A percentile compares a stretch with the other conserved stretches of the same genome.
These are phyloP conservation scores for Xylariaceae sp. DNA, from an alignment of 2,329 filamentous ascomycete genomes.

Conservation along the genomic window DNA sequence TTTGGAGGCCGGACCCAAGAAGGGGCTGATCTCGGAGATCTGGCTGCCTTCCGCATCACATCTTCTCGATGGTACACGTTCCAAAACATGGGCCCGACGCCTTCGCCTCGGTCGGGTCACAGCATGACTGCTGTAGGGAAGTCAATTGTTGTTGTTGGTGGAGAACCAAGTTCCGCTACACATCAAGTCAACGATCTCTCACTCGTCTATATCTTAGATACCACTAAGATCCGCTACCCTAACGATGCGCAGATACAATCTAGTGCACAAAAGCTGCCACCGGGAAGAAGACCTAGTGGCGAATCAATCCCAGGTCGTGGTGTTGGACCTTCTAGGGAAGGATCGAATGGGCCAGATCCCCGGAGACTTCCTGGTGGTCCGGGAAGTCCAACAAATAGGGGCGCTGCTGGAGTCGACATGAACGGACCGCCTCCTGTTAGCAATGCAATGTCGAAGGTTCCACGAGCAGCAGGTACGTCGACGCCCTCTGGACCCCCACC, in stretches of 20 bases:
- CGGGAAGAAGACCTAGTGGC: slow-evolving; percentile 41
- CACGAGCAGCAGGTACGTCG: slow-evolving; percentile 35
- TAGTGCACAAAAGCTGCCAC: slow-evolving; percentile 36
- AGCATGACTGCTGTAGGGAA: slow-evolving; percentile 96
- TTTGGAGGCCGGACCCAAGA: slow-evolving; percentile 96
- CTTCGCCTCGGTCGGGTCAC: slow-evolving; percentile 87
- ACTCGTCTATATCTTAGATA: slow-evolving; percentile 87
- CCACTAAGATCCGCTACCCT: slow-evolving; percentile 92
- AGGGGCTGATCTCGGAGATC: slow-evolving; percentile 83
- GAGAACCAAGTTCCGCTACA: slow-evolving; percentile 85
- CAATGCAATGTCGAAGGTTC: slow-evolving; percentile 37
- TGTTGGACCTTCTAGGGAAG: slow-evolving; percentile 43
- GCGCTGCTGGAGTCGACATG: slow-evolving; percentile 38
- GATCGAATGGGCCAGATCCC: slow-evolving; percentile 48
- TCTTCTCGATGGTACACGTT: slow-evolving; percentile 97
- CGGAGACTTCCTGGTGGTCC: slow-evolving; percentile 40
- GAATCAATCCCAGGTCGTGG: slow-evolving; percentile 33
- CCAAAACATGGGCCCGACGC: slow-evolving; percentile 97
- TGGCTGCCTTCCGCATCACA: slow-evolving; percentile 71
- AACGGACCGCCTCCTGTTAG: slow-evolving; percentile 33
- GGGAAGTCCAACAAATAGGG: slow-evolving; percentile 38
- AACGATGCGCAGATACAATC: slow-evolving; percentile 57
- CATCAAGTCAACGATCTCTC: slow-evolving; percentile 78
- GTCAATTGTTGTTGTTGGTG: slow-evolving; percentile 84
- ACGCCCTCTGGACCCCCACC: slow-evolving; percentile 49